Conservation (phyloP, 148 eudicot genomes). For the Diospyros kaki region DNA sequence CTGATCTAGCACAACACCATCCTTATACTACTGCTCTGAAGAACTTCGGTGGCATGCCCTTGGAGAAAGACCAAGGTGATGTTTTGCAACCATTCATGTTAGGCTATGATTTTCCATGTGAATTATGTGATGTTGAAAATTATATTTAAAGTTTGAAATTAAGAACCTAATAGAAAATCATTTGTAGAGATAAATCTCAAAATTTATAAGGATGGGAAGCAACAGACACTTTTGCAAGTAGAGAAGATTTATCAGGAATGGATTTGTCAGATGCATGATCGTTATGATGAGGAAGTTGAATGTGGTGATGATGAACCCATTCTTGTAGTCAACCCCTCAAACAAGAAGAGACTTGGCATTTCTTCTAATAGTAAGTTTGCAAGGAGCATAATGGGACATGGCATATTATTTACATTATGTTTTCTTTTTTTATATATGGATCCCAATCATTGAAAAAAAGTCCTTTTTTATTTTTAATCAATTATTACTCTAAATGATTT, state of each 20-base stretch:
- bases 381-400: background rate
- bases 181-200: constrained; percentile 36
- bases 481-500: background rate
- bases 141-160: background rate
- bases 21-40: constrained; percentile 60
- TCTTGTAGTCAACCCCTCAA: constrained; percentile 27
- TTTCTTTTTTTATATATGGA: background rate
- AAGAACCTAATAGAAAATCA: background rate
- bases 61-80: constrained; percentile 38
- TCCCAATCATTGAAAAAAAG: background rate
- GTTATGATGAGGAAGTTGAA: constrained; percentile 54
- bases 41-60: constrained; percentile 44
- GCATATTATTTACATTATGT: background rate
- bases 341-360: constrained; percentile 48
- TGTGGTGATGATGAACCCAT: constrained; percentile 54
- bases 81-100: background rate
- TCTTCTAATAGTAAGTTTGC: constrained; percentile 42
- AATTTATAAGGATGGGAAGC: constrained; percentile 39
- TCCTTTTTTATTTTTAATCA: background rate
- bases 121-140: background rate
- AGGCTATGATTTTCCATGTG: background rate
- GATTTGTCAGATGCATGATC: constrained; percentile 58
- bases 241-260: constrained; percentile 60
- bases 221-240: constrained; percentile 38
- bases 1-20: constrained; percentile 61